phyloP scores from a whole-genome alignment of 257 asterid genomes.

The Paraleonurus japonicus region DNA sequence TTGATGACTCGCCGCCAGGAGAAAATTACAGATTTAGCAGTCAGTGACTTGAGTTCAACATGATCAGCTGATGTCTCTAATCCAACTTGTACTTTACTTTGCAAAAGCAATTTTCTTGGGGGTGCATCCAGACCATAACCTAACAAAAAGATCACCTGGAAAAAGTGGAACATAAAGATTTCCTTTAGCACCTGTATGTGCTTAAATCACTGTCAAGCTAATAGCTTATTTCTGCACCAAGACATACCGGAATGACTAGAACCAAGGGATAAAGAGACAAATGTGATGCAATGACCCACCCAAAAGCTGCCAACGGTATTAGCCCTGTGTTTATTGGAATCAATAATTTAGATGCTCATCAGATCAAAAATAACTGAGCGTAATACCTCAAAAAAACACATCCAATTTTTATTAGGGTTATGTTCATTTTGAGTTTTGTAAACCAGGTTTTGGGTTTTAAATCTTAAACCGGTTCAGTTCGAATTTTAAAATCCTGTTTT shows the following conservation, averaged over 20 bases:
- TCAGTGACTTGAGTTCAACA: background rate
- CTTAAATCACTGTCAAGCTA: conserved; percentile 2
- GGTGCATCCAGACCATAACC: conserved; percentile 89
- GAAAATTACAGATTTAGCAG: conserved; percentile 34
- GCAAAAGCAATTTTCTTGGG: conserved; percentile 64
- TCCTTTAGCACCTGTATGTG: background rate
- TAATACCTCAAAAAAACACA: too few relatives aligned
- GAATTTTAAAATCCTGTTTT: too few relatives aligned
- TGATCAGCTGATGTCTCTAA: conserved; percentile 34
- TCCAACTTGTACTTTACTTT: conserved; percentile 37
- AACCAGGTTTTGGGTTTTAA: too few relatives aligned
- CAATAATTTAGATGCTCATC: conserved; percentile 20
- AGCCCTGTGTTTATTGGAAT: conserved; percentile 51
- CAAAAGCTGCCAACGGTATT: conserved; percentile 87
- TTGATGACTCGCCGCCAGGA: conserved; percentile 56
- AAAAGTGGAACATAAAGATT: conserved; percentile 9
- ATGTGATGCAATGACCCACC: conserved; percentile 93
- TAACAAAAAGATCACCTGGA: conserved; percentile 69
- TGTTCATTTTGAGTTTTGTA: too few relatives aligned
- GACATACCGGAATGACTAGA: conserved; percentile 78
- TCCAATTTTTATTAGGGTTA: too few relatives aligned
- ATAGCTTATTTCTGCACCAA: conserved; percentile 19
- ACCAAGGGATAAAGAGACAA: conserved; percentile 82
- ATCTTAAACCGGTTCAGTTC: too few relatives aligned
- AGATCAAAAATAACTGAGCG: background rate